A percentile compares a stretch with the other conserved stretches of the same genome.
These are phyloP conservation scores for Lasiodiplodia theobromae DNA, from an alignment of 2,329 filamentous ascomycete genomes.

Conservation along the genomic window DNA sequence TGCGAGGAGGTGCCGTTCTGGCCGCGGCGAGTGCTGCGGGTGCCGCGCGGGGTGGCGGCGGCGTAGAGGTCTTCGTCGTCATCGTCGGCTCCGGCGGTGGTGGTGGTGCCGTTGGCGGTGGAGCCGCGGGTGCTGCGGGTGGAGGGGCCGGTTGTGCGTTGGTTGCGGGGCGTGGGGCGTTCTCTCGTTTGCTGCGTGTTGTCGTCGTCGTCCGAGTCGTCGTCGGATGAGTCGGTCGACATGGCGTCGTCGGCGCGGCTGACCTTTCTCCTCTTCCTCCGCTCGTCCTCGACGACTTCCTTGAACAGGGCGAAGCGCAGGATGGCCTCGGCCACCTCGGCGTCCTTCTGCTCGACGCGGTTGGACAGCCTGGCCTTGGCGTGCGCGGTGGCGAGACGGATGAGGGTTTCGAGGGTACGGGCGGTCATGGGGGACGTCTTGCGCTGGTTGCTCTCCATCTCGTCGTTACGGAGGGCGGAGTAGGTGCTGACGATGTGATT, in stretches of 20 bases:
- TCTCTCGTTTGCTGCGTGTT: conserved; percentile 51
- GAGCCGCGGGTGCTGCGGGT: conserved; percentile 42
- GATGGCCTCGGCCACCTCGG: conserved; percentile 85
- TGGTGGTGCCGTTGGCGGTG: conserved; percentile 40
- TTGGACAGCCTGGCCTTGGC: conserved; percentile 90
- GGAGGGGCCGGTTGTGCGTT: conserved; percentile 49
- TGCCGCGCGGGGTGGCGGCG: conserved; percentile 57
- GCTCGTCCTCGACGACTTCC: conserved; percentile 81
- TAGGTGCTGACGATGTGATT: conserved; percentile 92
- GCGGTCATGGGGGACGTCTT: conserved; percentile 95
- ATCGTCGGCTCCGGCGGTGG: conserved; percentile 46
- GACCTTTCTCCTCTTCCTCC: conserved; percentile 82
- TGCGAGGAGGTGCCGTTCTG: conserved; percentile 55
- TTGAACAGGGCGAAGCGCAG: conserved; percentile 96
- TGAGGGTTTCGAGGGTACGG: conserved; percentile 96
- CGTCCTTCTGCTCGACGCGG: conserved; percentile 88
- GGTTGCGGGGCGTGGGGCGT: conserved; percentile 35
- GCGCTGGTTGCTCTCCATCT: conserved; percentile 91
- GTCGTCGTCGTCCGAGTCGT: conserved; percentile 67
- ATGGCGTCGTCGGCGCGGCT: conserved; percentile 64
- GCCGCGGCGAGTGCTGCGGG: conserved; percentile 45
- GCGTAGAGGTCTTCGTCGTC: conserved; percentile 63
- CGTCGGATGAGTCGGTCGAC: conserved; percentile 65
- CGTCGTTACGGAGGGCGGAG: conserved; percentile 91
- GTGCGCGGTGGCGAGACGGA: conserved; percentile 94